A percentile compares a stretch with the other conserved stretches of the same genome.
Conservation (phyloP, 129 eudicot genomes). For the Centrapalus pauciflorus region DNA sequence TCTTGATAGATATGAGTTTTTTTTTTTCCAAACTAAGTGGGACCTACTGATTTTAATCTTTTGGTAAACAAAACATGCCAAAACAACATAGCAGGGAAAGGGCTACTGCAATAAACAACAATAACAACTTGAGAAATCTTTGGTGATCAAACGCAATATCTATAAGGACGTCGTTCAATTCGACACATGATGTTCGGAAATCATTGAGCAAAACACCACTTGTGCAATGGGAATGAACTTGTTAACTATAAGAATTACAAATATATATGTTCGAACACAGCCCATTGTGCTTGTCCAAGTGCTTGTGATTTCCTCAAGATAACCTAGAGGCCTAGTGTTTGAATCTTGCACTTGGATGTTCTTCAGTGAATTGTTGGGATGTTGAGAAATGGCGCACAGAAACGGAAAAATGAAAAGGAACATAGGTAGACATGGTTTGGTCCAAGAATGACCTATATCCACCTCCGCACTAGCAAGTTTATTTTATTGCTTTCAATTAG, state of each 20-base stretch:
- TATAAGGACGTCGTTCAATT: too few relatives aligned
- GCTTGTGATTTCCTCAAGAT: background rate
- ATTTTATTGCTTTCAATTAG: too few relatives aligned
- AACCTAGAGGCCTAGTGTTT: background rate
- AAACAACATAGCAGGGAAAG: background rate
- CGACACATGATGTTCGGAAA: too few relatives aligned
- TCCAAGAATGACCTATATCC: too few relatives aligned
- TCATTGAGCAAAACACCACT: too few relatives aligned
- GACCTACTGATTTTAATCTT: background rate
- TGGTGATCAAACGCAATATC: too few relatives aligned
- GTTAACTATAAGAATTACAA: background rate
- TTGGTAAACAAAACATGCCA: background rate
- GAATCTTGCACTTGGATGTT: too few relatives aligned
- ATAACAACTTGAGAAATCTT: background rate
- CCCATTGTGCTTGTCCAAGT: background rate
- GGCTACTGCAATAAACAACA: background rate
- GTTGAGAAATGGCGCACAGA: too few relatives aligned
- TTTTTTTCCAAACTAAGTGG: background rate
- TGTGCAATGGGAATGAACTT: background rate
- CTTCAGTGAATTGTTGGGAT: too few relatives aligned
- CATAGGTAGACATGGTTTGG: too few relatives aligned
- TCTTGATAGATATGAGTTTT: background rate
- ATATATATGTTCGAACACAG: background rate
- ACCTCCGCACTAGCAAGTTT: too few relatives aligned
- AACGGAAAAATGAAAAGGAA: too few relatives aligned